Percentiles rank a stretch among this genome's conserved stretches.
Evolutionary conservation across 2,329 filamentous ascomycete species (phyloP).

Genomic region (Verruconis gallopava): DNA sequence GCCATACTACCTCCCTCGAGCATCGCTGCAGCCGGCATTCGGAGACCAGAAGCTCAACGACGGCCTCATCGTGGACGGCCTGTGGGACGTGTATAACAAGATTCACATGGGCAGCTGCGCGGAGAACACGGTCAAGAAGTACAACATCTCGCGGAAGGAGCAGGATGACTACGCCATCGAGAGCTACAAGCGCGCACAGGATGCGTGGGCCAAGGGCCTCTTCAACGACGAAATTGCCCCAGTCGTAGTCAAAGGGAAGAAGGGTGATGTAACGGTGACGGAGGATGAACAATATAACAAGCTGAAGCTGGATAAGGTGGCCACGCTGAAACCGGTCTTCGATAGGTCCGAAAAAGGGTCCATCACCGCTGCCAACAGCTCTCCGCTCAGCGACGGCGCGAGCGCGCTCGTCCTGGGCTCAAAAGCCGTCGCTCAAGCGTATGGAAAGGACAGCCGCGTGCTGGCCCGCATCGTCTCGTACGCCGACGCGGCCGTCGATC

Average conservation of each 20-base stretch:
- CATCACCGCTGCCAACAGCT: constrained; percentile 89
- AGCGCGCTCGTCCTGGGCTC: constrained; percentile 78
- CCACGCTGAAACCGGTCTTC: constrained; percentile 82
- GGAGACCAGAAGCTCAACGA: constrained; percentile 82
- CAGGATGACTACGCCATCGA: constrained; percentile 86
- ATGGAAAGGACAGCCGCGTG: constrained; percentile 63
- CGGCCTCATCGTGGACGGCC: constrained; percentile 82
- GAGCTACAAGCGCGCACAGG: constrained; percentile 80
- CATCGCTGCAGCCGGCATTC: constrained; percentile 72
- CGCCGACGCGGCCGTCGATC: constrained; percentile 79
- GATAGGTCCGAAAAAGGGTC: constrained; percentile 68
- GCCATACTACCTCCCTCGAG: constrained; percentile 76
- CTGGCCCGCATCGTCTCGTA: constrained; percentile 76
- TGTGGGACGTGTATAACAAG: constrained; percentile 93
- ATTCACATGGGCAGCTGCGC: constrained; percentile 98
- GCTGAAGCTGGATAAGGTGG: constrained; percentile 74
- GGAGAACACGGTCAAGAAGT: constrained; percentile 85
- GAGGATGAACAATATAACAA: constrained; percentile 85
- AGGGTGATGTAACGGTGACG: constrained; percentile 62
- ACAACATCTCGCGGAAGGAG: constrained; percentile 64
- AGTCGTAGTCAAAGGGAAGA: constrained; percentile 71
- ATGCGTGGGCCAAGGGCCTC: constrained; percentile 68
- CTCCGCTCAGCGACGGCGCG: constrained; percentile 87
- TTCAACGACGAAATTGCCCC: constrained; percentile 87
- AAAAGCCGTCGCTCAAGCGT: constrained; percentile 67